Evolutionary conservation across 1,284 basidiomycete genomes (phyloP).

Genomic region (Ceratobasidium sp.): DNA sequence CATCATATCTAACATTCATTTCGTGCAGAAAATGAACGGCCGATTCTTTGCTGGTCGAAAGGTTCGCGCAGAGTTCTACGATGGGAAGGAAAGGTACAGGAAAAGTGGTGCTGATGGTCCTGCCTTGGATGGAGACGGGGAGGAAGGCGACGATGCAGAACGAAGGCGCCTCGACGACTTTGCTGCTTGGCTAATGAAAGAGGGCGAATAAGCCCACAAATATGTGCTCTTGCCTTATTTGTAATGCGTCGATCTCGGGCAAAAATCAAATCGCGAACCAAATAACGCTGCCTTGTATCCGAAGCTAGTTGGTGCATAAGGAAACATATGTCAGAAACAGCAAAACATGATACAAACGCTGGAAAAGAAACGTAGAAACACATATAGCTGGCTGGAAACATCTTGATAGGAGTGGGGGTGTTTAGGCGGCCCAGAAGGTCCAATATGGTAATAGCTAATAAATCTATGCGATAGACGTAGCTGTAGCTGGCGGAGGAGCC

Average conservation of each 20-base stretch:
- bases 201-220: constrained; percentile 11
- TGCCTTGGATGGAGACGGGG: constrained; percentile 72
- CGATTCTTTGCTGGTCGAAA: constrained; percentile 91
- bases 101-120: constrained; percentile 72
- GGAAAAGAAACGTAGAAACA: constrained; percentile 17
- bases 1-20: neutral
- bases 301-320: constrained; percentile 19
- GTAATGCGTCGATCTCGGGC: neutral
- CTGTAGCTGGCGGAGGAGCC: constrained; percentile 28
- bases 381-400: constrained; percentile 11
- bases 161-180: constrained; percentile 89
- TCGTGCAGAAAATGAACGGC: constrained; percentile 90
- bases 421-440: neutral
- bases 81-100: constrained; percentile 85
- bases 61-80: constrained; percentile 85
- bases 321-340: constrained; percentile 32
- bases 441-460: constrained; percentile 25
- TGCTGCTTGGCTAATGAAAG: constrained; percentile 78
- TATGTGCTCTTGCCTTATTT: neutral
- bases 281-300: constrained; percentile 28
- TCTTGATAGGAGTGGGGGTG: constrained; percentile 27
- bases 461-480: constrained; percentile 44
- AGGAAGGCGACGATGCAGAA: constrained; percentile 74
- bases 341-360: constrained; percentile 11
- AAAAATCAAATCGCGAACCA: constrained; percentile 4